phyloP scores from a whole-genome alignment of 2,329 filamentous ascomycete genomes.

The Ophiosphaerella narmari region DNA sequence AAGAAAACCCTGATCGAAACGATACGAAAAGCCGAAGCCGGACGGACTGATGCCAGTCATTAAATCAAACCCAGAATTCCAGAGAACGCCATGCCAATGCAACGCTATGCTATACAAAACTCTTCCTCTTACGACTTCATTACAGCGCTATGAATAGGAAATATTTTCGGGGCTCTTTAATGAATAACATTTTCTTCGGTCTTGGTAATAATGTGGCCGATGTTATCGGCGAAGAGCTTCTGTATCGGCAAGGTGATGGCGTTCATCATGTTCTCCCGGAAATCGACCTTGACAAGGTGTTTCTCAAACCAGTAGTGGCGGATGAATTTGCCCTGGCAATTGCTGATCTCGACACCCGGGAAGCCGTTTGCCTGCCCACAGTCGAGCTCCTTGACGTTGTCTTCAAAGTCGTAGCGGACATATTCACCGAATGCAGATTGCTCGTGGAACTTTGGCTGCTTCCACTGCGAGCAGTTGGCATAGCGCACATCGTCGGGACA shows the following conservation, averaged over 20 bases:
- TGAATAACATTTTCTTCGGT: constrained; percentile 38
- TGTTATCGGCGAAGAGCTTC: constrained; percentile 39
- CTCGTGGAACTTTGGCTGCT: constrained; percentile 45
- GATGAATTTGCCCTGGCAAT: constrained; percentile 44
- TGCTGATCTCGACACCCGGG: constrained; percentile 40
- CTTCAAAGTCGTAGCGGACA: constrained; percentile 46
- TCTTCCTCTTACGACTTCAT: constrained; percentile 40
- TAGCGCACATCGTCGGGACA: constrained; percentile 45
- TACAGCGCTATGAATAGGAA: constrained; percentile 44
- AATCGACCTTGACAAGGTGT: constrained; percentile 38
- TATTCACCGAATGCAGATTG: constrained; percentile 48
- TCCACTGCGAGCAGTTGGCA: constrained; percentile 45
- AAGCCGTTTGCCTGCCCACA: constrained; percentile 47
- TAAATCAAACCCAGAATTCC: constrained; percentile 6
- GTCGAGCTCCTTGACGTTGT: constrained; percentile 45
- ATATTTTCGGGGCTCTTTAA: constrained; percentile 28
- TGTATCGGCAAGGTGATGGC: constrained; percentile 43
- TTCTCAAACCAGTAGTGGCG: constrained; percentile 48
- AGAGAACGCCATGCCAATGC: constrained; percentile 29
- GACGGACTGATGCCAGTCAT: not conserved
- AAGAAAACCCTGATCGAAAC: constrained; percentile 5
- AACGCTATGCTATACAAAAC: constrained; percentile 25
- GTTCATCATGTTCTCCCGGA: constrained; percentile 45
- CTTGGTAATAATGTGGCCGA: constrained; percentile 29
- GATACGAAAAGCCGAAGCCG: constrained; percentile 6